Evolutionary conservation across 1,284 basidiomycete genomes (phyloP).

Genomic region (Somion occarium): DNA sequence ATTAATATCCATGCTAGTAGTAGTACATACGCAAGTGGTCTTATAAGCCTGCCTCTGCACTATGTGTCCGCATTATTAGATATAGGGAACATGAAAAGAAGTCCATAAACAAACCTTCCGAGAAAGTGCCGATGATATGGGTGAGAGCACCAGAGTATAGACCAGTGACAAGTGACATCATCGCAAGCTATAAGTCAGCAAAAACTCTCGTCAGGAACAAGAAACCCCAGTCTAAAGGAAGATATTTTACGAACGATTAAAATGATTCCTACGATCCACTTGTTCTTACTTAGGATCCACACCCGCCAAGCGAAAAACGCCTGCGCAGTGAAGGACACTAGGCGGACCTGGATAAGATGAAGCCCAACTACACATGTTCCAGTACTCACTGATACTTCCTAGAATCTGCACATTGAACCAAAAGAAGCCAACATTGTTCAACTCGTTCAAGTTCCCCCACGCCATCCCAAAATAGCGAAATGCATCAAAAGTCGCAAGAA

Average conservation of each 20-base stretch:
- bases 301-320: conserved; percentile 25
- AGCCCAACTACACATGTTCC: not conserved
- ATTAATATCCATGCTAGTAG: not conserved
- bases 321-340: conserved; percentile 24
- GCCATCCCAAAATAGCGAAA: conserved; percentile 21
- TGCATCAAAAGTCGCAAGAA: conserved; percentile 7
- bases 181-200: conserved; percentile 11
- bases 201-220: not conserved
- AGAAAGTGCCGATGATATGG: not conserved
- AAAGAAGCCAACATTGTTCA: conserved; percentile 18
- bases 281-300: conserved; percentile 13
- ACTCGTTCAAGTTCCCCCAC: conserved; percentile 20
- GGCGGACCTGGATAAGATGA: not conserved
- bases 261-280: conserved; percentile 4
- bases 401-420: conserved; percentile 25
- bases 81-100: not conserved
- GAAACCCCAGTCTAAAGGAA: conserved; percentile 4
- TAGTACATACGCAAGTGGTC: not conserved
- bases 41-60: not conserved
- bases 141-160: not conserved
- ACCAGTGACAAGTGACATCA: conserved; percentile 12
- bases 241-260: conserved; percentile 9
- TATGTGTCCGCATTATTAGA: not conserved
- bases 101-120: not conserved
- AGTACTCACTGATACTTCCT: conserved; percentile 19